Base-by-base conservation (phyloP, 768 basidiomycete genomes). In the Lactarius vividus region DNA sequence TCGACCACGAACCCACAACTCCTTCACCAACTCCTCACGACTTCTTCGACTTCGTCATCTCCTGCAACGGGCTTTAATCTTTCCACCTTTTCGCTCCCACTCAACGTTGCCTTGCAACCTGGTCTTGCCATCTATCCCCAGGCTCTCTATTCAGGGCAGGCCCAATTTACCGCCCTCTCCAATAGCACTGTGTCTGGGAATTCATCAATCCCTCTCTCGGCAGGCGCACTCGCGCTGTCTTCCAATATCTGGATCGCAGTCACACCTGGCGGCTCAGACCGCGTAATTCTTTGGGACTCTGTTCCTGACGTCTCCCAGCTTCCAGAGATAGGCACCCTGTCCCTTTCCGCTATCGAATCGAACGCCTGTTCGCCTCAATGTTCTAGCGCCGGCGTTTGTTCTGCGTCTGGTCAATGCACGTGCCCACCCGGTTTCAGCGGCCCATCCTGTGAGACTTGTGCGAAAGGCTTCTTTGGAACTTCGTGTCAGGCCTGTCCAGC, bases 371-470 rank as follows among this genome's bases (percentile, higher is more conserved):
- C 89, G 0, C 87, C 91, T 0, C 79, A 87, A 2, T 96, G 94
- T 72, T 82, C 92, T 0, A 84, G 87, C 2, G 80, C 83, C 0
- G 90, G 92, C 13, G 77, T 88, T 7, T 96, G 94, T 71, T 84
- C 87, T 0, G 74, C 86, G 0, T 82, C 84, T 0, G 90, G 89
- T 10, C 84, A 82, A 16, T 96, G 94, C 71, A 75, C 79, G 0
- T 96, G 94, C 71, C 81, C 85, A 0, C 65, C 84, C 2, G 91
- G 91, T 0, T 96, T 94, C 74, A 85, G 82, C 0, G 94, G 94
- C 4, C 74, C 86, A 5, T 86, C 88, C 0, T 96, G 94, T 77
- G 92, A 95, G 73, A 78, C 84, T 0, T 96, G 94, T 70, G 80
- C 85, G 1, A 39, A 80, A 6, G 90, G 90, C 0, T 88, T 88